phyloP scores from a whole-genome alignment of 257 asterid genomes.

The Parsonsia alboflavescens region DNA sequence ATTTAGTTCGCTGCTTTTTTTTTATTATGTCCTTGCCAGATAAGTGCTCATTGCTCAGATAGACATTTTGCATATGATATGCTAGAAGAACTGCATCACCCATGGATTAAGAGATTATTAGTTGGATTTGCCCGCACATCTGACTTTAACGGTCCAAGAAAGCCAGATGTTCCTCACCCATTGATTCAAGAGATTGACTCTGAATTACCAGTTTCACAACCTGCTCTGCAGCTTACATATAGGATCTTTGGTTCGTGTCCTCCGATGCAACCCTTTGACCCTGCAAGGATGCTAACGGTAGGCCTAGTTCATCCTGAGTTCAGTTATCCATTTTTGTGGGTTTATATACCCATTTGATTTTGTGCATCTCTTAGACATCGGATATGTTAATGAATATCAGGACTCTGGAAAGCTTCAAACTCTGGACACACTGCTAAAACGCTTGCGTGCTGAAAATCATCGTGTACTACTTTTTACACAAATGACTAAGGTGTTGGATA shows the following conservation, averaged over 20 bases:
- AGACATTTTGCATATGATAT: constrained; percentile 77
- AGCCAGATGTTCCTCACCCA: constrained; percentile 60
- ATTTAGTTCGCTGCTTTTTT: background rate
- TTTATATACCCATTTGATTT: constrained; percentile 4
- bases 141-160: constrained; percentile 81
- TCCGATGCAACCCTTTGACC: constrained; percentile 98
- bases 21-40: constrained; percentile 34
- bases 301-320: constrained; percentile 18
- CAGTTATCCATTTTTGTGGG: background rate
- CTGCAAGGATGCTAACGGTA: constrained; percentile 97
- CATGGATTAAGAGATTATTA: constrained; percentile 90
- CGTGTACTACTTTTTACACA: constrained; percentile 95
- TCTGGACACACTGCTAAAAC: constrained; percentile 78
- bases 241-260: constrained; percentile 93
- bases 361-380: constrained; percentile 16
- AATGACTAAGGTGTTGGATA: constrained; percentile 95
- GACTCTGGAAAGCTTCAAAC: constrained; percentile 99
- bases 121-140: constrained; percentile 95
- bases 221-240: constrained; percentile 90
- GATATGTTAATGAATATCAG: constrained; percentile 31
- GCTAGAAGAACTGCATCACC: constrained; percentile 84
- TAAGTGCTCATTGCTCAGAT: constrained; percentile 76
- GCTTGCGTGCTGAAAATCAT: constrained; percentile 81
- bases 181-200: constrained; percentile 89
- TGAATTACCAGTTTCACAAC: constrained; percentile 68